Evolutionary conservation across 345 rosid species (phyloP), one percentile per base, ranked within the genome.

Genomic region (Eucalyptus leucophloia): DNA sequence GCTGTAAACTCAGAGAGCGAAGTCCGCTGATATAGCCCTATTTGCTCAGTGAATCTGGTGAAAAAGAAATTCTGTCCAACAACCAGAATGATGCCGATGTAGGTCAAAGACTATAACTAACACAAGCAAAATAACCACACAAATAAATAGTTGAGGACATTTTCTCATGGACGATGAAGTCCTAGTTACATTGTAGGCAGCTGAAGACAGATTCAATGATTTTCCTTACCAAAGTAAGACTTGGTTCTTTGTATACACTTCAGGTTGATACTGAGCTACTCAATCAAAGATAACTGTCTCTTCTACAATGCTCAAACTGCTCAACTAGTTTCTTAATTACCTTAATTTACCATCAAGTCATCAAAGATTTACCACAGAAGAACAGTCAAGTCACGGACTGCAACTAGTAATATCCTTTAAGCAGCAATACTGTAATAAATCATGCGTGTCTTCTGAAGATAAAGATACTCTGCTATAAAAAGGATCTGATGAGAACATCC

Each of bases 1-100:
- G 98, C 98, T 89, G 91, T 94, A 82, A 91, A 91, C 94, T 97
- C 99, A 4, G 98, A 93, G 93, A 93, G 95, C 37, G 98, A 96
- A 89, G 99, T 98, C 92, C 94, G 91, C 88, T 96, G 98, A 92
- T 98, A 98, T 92, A 94, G 82, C 42, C 92, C 86, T 86, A 96
- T 93, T 90, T 94, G 94, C 92, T 92, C 95, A 12, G 88, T 94
- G 90, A 98, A 97, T 90, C 92, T 96, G 81, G 87, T 91, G 91
- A 93, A 88, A 90, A 96, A 98, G 91, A 91, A 91, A 32, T 91
- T 95, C 99, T 98, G 96, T 90, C 86, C 90, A 90, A 77, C 69
- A 69, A 90, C 89, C 80, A 65, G 69, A 87, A 28, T 49, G n/a
- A 17, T 89, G 42, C 49, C 80, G 28, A 49, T 53, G 28, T 87